Conservation (phyloP, 2,329 filamentous ascomycete genomes). For the Scleromitrula shiraiana region DNA sequence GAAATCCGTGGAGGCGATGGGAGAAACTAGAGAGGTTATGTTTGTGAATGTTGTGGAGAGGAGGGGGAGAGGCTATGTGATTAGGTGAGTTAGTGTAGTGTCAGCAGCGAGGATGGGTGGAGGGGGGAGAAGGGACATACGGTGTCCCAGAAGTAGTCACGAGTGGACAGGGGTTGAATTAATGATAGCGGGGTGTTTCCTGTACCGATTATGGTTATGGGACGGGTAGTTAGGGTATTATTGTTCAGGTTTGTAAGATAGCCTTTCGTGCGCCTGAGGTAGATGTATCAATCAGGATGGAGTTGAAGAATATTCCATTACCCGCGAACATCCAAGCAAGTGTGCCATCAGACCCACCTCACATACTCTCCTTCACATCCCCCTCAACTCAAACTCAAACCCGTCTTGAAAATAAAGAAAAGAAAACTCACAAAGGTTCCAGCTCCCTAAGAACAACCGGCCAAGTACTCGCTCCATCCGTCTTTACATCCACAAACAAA, state of each 20-base stretch:
- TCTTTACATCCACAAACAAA: slow-evolving; percentile 58
- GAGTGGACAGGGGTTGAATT: slow-evolving; percentile 36
- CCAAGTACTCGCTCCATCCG: slow-evolving; percentile 46
- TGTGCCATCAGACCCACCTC: neutral
- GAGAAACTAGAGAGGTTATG: slow-evolving; percentile 25
- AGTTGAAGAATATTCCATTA: neutral
- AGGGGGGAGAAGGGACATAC: neutral
- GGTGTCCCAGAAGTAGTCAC: slow-evolving; percentile 54
- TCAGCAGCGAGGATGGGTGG: neutral
- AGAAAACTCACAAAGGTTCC: slow-evolving; percentile 43
- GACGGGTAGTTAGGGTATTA: slow-evolving; percentile 16
- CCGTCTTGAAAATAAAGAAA: neutral
- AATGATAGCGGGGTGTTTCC: slow-evolving; percentile 38
- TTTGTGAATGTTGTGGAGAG: slow-evolving; percentile 24
- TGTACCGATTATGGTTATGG: slow-evolving; percentile 27
- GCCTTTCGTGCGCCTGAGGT: slow-evolving; percentile 26
- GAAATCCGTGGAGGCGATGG: slow-evolving; percentile 45
- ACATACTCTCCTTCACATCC: neutral
- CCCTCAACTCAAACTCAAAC: neutral
- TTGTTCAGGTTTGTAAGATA: slow-evolving; percentile 22
- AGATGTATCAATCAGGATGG: neutral
- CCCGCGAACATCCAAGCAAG: neutral
- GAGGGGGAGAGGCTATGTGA: slow-evolving; percentile 18
- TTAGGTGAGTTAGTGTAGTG: neutral
- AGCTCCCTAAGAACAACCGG: slow-evolving; percentile 47